Conservation (phyloP, 2,329 filamentous ascomycete species). For the Penicillium sp. region DNA sequence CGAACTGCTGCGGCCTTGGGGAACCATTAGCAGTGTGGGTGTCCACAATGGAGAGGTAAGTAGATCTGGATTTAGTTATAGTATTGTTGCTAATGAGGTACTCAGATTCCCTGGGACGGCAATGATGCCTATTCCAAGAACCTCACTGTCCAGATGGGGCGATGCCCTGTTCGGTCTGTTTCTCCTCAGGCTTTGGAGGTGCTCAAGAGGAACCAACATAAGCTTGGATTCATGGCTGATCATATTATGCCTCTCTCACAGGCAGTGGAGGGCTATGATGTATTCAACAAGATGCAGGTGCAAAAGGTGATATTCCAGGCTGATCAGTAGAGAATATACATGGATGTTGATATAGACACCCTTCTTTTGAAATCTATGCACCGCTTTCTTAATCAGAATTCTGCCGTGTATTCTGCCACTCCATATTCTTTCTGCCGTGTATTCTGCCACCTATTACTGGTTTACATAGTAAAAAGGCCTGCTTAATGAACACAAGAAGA, state of each 20-base stretch:
- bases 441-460: no score
- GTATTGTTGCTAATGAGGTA: slow-evolving; percentile 20
- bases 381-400: no score
- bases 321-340: slow-evolving; percentile 29
- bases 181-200: slow-evolving; percentile 64
- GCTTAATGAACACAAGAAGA: no score
- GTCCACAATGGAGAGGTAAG: slow-evolving; percentile 70
- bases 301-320: slow-evolving; percentile 70
- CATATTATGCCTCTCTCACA: slow-evolving; percentile 68
- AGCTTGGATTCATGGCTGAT: slow-evolving; percentile 72
- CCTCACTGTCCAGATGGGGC: slow-evolving; percentile 69
- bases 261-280: slow-evolving; percentile 65
- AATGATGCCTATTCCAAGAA: slow-evolving; percentile 68
- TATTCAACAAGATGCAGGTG: slow-evolving; percentile 70
- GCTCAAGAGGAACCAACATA: slow-evolving; percentile 64
- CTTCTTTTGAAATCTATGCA: no score
- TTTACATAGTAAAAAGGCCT: no score
- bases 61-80: neutral
- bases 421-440: no score
- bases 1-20: slow-evolving; percentile 69
- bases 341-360: no score
- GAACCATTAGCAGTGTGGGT: slow-evolving; percentile 70
- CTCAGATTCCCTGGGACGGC: slow-evolving; percentile 64
- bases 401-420: no score
- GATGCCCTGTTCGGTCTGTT: slow-evolving; percentile 70